Conservation (phyloP, 108 stramenopile species). For the Fistulifera solaris region DNA sequence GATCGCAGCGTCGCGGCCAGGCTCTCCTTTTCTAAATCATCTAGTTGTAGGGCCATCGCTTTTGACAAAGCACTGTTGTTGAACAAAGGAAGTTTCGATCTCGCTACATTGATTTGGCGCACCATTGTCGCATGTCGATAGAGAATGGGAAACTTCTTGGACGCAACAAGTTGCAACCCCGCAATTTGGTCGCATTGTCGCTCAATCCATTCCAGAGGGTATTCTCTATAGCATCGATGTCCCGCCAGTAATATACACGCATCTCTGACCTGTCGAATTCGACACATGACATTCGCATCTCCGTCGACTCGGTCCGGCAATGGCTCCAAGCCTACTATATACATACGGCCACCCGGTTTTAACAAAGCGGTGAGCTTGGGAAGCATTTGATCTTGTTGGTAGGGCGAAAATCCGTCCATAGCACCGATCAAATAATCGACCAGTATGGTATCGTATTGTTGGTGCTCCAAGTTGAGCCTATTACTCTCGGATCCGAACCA, state of each 20-base stretch:
- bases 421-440: conserved; percentile 95
- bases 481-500: conserved; percentile 51
- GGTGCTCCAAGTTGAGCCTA: conserved; percentile 12
- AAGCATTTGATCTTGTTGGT: conserved; percentile 87
- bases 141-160: conserved; percentile 79
- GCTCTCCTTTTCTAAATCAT: conserved; percentile 55
- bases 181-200: conserved; percentile 41
- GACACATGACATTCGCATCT: conserved; percentile 73
- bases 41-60: conserved; percentile 51
- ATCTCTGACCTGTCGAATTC: conserved; percentile 82
- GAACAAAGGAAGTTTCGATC: conserved; percentile 75
- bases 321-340: conserved; percentile 87
- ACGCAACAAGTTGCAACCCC: conserved; percentile 25
- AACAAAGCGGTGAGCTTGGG: conserved; percentile 64
- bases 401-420: conserved; percentile 94
- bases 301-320: conserved; percentile 67
- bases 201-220: conserved; percentile 89
- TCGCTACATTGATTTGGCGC: conserved; percentile 86
- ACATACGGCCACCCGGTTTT: conserved; percentile 83
- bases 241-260: conserved; percentile 89
- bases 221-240: conserved; percentile 93
- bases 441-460: conserved; percentile 69
- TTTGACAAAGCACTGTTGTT: conserved; percentile 39
- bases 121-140: conserved; percentile 72
- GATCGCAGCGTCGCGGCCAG: conserved; percentile 31